These are phyloP conservation scores for Aurinia saxatilis DNA, from an alignment of 345 rosid genomes.

Conservation along the genomic window DNA sequence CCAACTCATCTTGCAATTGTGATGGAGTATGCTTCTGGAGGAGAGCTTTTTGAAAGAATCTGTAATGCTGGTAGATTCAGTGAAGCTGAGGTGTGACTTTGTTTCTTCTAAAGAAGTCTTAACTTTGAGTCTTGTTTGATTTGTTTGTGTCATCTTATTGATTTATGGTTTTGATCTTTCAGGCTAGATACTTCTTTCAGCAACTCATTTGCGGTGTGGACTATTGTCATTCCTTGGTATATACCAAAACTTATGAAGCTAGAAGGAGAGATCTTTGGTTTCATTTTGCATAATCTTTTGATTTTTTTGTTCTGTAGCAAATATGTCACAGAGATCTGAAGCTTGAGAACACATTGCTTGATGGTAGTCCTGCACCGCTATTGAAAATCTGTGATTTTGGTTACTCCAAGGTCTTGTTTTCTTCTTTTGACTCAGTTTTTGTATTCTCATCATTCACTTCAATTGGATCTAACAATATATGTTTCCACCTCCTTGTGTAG, in stretches of 20 bases:
- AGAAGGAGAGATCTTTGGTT: neutral
- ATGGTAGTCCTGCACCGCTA: conserved; percentile 90
- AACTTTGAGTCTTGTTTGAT: neutral
- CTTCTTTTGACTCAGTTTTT: neutral
- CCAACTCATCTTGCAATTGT: conserved; percentile 85
- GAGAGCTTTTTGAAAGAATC: conserved; percentile 85
- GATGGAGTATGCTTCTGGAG: conserved; percentile 93
- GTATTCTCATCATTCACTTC: neutral
- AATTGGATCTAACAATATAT: conserved; percentile 6
- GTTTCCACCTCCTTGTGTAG: conserved; percentile 27
- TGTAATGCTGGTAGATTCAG: conserved; percentile 90
- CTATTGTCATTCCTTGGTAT: conserved; percentile 79
- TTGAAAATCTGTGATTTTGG: conserved; percentile 93
- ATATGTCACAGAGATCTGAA: conserved; percentile 94
- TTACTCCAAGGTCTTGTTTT: conserved; percentile 68
- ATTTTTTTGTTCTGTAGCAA: conserved; percentile 44
- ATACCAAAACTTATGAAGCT: neutral
- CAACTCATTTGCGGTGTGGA: conserved; percentile 81
- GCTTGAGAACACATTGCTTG: conserved; percentile 82
- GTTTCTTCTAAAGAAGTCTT: neutral
- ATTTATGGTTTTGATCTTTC: conserved; percentile 6
- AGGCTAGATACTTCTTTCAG: conserved; percentile 95
- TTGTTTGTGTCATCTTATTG: neutral
- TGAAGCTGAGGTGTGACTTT: conserved; percentile 73
- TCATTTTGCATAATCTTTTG: neutral